Conservation (phyloP, 1,284 basidiomycete genomes). For the Leucoagaricus sp. region DNA sequence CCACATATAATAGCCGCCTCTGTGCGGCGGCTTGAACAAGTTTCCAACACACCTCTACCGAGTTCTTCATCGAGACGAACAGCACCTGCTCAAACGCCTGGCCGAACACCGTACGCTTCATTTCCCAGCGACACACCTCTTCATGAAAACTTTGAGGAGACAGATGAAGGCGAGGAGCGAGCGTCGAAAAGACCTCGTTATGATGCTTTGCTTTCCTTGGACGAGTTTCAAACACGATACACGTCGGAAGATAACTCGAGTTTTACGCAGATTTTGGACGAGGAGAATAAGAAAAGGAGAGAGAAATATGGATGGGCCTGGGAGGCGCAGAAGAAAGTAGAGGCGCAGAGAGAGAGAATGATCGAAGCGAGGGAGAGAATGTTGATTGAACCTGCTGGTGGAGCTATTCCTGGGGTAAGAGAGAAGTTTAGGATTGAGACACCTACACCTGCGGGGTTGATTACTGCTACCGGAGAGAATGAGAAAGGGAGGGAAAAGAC, state of each 20-base stretch:
- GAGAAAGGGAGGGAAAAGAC: constrained; percentile 27
- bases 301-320: constrained; percentile 89
- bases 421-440: constrained; percentile 68
- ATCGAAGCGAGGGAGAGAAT: constrained; percentile 65
- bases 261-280: constrained; percentile 87
- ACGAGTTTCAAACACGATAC: constrained; percentile 86
- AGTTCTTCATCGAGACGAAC: constrained; percentile 32
- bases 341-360: constrained; percentile 62
- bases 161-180: constrained; percentile 30
- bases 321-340: constrained; percentile 83
- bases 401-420: constrained; percentile 52
- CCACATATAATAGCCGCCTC: constrained; percentile 72
- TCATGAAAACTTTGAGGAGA: constrained; percentile 33
- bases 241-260: constrained; percentile 96
- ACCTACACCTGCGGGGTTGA: constrained; percentile 52
- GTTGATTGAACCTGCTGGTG: constrained; percentile 65
- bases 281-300: constrained; percentile 80
- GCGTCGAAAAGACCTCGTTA: constrained; percentile 56
- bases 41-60: constrained; percentile 52
- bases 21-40: constrained; percentile 69
- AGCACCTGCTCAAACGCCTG: constrained; percentile 51
- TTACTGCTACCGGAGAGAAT: constrained; percentile 41
- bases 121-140: constrained; percentile 70
- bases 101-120: constrained; percentile 64
- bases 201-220: constrained; percentile 67